Evolutionary conservation across 1,139 yeast species (phyloP).

Genomic region (Barnettozyma hawaiiensis): DNA sequence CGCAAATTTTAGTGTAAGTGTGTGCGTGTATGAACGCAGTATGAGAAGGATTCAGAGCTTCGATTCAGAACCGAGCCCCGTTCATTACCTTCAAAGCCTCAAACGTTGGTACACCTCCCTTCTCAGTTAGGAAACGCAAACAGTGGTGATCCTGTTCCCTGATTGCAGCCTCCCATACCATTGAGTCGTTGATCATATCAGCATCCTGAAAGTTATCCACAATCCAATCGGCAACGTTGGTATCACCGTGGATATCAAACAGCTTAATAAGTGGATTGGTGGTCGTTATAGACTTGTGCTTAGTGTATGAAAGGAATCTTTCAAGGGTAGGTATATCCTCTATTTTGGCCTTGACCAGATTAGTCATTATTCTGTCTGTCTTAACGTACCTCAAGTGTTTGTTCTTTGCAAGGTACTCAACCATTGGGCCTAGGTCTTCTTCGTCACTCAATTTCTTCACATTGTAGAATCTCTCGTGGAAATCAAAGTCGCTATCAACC

Average conservation of each 20-base stretch:
- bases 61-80: not conserved
- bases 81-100: conserved; percentile 13
- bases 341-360: conserved; percentile 9
- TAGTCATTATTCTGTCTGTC: conserved; percentile 5
- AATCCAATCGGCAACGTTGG: conserved; percentile 16
- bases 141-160: conserved; percentile 3
- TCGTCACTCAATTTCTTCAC: conserved; percentile 7
- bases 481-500: conserved; percentile 14
- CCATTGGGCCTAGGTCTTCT: not conserved
- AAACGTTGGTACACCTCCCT: conserved; percentile 21
- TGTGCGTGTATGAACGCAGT: not conserved
- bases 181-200: conserved; percentile 12
- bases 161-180: conserved; percentile 18
- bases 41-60: too few species aligned
- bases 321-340: not conserved
- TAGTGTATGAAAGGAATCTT: conserved; percentile 11
- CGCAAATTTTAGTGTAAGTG: not conserved
- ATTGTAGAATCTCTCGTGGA: conserved; percentile 14
- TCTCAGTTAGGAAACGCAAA: conserved; percentile 12
- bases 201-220: conserved; percentile 8
- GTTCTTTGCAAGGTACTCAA: conserved; percentile 11
- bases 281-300: conserved; percentile 5
- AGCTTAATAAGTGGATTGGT: conserved; percentile 18
- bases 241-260: not conserved
- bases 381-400: conserved; percentile 14